A percentile compares a stretch with the other conserved stretches of the same genome.
phyloP scores from a whole-genome alignment of 1,284 basidiomycete species.

The Neolentinus lepideus region DNA sequence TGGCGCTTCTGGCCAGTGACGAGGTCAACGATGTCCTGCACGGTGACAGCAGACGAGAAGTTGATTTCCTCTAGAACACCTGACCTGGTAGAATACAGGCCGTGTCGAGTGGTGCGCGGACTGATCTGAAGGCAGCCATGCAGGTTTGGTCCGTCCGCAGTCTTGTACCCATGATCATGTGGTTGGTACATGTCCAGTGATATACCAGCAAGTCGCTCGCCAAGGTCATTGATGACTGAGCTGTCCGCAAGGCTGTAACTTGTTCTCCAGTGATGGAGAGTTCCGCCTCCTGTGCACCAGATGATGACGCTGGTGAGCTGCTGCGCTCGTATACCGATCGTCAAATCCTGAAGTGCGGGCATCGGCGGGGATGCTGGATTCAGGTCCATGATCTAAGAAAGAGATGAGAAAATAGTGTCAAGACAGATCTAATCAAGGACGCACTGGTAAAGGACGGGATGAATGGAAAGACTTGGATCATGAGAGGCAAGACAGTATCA shows the following conservation, averaged over 20 bases:
- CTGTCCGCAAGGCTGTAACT: background rate
- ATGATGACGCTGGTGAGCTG: background rate
- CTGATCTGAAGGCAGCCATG: background rate
- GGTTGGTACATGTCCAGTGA: background rate
- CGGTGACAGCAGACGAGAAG: background rate
- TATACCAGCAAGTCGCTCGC: background rate
- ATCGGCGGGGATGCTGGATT: background rate
- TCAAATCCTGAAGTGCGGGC: background rate
- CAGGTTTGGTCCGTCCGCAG: background rate
- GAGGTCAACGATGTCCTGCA: background rate
- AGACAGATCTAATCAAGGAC: background rate
- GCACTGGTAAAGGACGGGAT: background rate
- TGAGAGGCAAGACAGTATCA: background rate
- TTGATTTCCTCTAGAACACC: background rate
- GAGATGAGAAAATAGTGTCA: background rate
- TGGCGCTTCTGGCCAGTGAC: background rate
- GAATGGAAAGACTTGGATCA: background rate
- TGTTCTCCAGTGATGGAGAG: background rate
- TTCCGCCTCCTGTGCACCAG: background rate
- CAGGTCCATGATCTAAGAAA: background rate
- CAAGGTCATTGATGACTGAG: background rate
- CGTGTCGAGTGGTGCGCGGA: background rate
- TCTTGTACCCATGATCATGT: background rate
- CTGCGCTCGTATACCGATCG: background rate
- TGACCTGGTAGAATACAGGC: background rate